Base-by-base conservation (phyloP, 495 filamentous ascomycete species). In the Aspergillus asperescens region DNA sequence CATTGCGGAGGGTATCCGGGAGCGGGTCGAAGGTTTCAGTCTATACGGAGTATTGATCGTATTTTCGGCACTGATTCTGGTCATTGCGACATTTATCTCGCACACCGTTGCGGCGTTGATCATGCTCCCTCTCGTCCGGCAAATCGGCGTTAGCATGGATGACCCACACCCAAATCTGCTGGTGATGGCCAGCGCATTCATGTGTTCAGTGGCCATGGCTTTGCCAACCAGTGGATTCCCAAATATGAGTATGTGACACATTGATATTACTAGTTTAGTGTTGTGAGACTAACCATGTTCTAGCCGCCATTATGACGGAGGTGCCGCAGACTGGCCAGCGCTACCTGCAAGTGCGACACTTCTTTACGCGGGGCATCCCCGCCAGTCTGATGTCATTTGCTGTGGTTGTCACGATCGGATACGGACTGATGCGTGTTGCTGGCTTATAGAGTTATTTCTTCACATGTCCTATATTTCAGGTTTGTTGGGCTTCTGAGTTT, bases 301-400 rank as follows among this genome's bases (percentile, higher is more conserved):
- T 45, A 95, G 91, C 93, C 50, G 93, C 93, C 10, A 97, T 99
- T 63, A 97, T 99, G 94, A 96, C 95, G 76, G 93, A 99, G 73
- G 90, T 97, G 55, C 77, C 86, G 0, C 84, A 90, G 50, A 90
- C 87, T 0, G 93, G 93, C 7, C 88, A 95, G 67, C 77, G 93
- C 19, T 99, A 99, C 66, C 77, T 99, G 48, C 74, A 85, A 48
- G 93, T 97, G 23, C 87, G 86, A 58, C 93, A 99, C 64, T 99
- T 99, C 70, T 84, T 99, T 52, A 89, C 84, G 20, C 73, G 90
- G 20, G 93, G 93, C 57, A 82, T 97, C 50, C 92, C 94, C 3
- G 81, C 84, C 57, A 92, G 87, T 75, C 55, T 96, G 13, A 75
- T 96, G 40, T 79, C 87, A 13, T 84, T 95, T 53, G 70, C 77